Evolutionary conservation across 2,329 filamentous ascomycete species (phyloP), one percentile per base, ranked within the genome.

Genomic region (Harringtonia aguacate): DNA sequence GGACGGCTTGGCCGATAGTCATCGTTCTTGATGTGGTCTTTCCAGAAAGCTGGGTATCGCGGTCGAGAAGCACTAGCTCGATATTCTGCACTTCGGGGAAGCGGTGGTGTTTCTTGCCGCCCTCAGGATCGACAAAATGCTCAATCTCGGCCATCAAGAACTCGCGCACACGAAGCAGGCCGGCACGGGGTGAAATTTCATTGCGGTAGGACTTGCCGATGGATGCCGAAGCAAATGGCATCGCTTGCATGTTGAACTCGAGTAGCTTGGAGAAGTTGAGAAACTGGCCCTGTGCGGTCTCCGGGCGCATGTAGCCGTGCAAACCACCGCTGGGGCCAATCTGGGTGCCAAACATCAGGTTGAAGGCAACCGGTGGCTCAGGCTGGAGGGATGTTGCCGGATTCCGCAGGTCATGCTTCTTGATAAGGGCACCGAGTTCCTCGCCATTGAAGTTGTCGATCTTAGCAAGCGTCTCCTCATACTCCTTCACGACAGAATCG

Each of bases 71-170:
- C 44, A 82, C 77, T 46, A 98, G 74, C 68, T 94, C 83, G 38
- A 92, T 67, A 54, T 94, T 71, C 58, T 86, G 81, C 47, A 98
- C 81, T 56, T 95, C 86, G 37, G 78, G 66, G 66, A 98, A 98
- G 45, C 89, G 84, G 42, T 75, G 67, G 62, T 98, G 92, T 68
- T 92, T 94, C 79, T 98, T 98, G 66, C 88, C 87, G 59, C 87
- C 80, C 58, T 92, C 74, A 12, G 92, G 92, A 58, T 98, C 92
- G 53, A 98, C 92, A 60, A 86, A 98, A 65, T 98, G 92, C 70
- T 98, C 92, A 55, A 98, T 95, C 67, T 98, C 92, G 21, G 90
- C 92, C 92, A 98, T 97, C 56, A 95, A 68, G 68, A 98, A 97
- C 64, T 98, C 92, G 56, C 92, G 86, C 36, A 98, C 92, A 55